phyloP scores from a whole-genome alignment of 306 rosid genomes.

The Quercus suber region DNA sequence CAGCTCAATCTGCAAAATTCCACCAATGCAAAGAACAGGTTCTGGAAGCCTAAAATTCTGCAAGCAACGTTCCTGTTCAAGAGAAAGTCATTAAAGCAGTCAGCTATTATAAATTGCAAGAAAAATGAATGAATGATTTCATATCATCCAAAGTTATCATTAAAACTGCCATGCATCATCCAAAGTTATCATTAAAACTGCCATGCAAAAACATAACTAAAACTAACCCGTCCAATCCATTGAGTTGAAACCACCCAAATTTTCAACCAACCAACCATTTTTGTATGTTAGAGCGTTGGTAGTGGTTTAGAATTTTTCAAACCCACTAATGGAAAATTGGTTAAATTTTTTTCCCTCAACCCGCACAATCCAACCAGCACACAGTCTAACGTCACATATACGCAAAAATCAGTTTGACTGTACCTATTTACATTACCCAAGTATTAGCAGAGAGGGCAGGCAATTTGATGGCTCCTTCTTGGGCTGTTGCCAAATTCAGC shows the following conservation, averaged over 20 bases:
- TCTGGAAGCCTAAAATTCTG: slow-evolving; percentile 86
- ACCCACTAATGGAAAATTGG: no score
- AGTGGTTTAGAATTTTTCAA: no score
- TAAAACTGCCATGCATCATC: no score
- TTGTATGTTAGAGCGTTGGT: no score
- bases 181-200: background rate
- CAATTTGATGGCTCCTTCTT: no score
- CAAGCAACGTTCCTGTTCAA: slow-evolving; percentile 51
- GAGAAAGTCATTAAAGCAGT: slow-evolving; percentile 17
- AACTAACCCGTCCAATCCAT: no score
- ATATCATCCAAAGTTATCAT: background rate
- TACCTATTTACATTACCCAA: background rate
- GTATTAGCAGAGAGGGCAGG: background rate
- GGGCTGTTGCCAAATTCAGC: background rate
- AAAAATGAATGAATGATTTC: background rate
- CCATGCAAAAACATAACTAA: background rate
- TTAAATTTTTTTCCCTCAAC: no score
- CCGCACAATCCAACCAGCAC: no score
- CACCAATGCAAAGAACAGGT: slow-evolving; percentile 92
- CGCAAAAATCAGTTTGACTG: background rate
- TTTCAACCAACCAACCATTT: no score
- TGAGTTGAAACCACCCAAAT: no score
- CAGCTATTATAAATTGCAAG: background rate
- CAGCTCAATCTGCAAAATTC: slow-evolving; percentile 84
- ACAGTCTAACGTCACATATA: no score